Evolutionary conservation across 305 asterid genomes (phyloP), one percentile per base, ranked within the genome.

Genomic region (Solanum hybrid): DNA sequence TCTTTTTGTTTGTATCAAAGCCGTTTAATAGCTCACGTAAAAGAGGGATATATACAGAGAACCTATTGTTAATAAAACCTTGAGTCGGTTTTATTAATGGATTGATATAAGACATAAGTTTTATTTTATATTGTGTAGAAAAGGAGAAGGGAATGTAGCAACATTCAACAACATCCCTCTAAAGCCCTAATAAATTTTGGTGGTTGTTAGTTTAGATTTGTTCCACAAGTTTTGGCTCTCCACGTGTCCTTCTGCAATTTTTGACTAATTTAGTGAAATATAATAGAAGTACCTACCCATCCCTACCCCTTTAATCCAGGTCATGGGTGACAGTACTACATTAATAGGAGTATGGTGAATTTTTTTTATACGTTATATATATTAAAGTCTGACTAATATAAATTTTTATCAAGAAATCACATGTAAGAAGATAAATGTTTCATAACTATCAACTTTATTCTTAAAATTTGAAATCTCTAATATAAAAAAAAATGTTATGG

Each of bases 111-210:
- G 42, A 76, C 82, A 32, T 20, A 10, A 72, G 20, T 24, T 24
- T 69, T 60, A 60, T 17, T 64, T 17, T 20, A 8, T 66, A 3
- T 6, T 5, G 35, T 72, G 78, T 27, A 72, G 20, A 72, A 72
- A 72, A 56, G 78, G 37, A 73, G n/a, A 77, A 34, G 42, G 82
- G 42, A 77, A 34, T 77, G 82, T 36, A 79, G 85, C 32, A 17
- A 46, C 87, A 84, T 78, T 79, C 87, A 79, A 79, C 89, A 78
- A 88, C 90, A 34, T 34, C 31, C 89, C 38, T 16, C 46, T 40
- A 8, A 42, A 10, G n/a, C 40, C 89, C 38, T 34, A 88, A 78
- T 88, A 56, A 88, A 88, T 88, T 34, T 26, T 79, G 87, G 87
- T 79, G n/a, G 90, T 88, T 79, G 87, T 40, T 88, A 16, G 90